Evolutionary conservation across 83 land plant species (phyloP).

Genomic region (Larix sibirica): DNA sequence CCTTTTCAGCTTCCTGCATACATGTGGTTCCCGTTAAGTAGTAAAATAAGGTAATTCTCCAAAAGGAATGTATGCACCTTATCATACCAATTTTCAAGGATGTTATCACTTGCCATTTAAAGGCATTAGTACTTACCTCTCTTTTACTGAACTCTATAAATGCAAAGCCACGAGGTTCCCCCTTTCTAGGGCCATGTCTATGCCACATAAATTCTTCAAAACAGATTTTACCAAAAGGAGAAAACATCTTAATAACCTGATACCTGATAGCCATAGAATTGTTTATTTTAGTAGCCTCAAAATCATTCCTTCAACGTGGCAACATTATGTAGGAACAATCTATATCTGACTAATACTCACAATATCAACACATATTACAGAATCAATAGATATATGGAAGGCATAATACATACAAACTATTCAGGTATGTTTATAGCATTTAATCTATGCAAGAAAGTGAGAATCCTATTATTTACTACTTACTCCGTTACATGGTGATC

Average conservation of each 20-base stretch:
- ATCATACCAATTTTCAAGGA: slow-evolving; percentile 12
- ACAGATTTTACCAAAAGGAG: slow-evolving; percentile 72
- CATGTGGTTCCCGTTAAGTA: neutral
- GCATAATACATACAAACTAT: neutral
- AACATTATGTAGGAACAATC: neutral
- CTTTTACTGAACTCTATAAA: slow-evolving; percentile 58
- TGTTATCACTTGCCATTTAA: neutral
- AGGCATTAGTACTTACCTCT: slow-evolving; percentile 52
- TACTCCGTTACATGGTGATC: slow-evolving; percentile 48
- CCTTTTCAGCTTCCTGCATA: slow-evolving; percentile 76
- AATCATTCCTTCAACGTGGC: neutral
- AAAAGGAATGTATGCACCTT: neutral
- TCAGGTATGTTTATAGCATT: neutral
- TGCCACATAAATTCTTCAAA: slow-evolving; percentile 72
- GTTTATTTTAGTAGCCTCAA: neutral
- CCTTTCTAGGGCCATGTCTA: slow-evolving; percentile 71
- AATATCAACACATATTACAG: neutral
- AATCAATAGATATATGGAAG: neutral
- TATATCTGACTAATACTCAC: neutral
- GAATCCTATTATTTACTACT: slow-evolving; percentile 1
- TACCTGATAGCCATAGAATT: slow-evolving; percentile 30
- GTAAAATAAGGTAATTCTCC: neutral
- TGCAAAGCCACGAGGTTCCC: slow-evolving; percentile 82
- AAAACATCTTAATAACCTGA: slow-evolving; percentile 68
- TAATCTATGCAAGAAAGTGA: too few species aligned